Conservation (phyloP, 495 filamentous ascomycete genomes). For the Hyaloscypha variabilis region DNA sequence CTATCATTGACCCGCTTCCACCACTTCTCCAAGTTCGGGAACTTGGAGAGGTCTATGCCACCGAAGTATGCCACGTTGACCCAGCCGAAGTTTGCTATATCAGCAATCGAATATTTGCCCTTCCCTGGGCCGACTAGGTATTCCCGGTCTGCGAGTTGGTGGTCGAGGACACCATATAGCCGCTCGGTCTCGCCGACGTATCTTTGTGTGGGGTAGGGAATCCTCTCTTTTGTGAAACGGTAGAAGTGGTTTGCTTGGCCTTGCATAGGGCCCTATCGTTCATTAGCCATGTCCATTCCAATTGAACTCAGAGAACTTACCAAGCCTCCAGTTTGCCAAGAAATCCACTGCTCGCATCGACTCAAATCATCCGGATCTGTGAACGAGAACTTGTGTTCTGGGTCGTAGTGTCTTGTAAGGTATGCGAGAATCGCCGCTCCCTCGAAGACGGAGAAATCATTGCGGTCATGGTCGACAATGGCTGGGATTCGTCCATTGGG, state of each 20-base stretch:
- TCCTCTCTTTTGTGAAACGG: constrained; percentile 74
- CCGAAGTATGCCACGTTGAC: constrained; percentile 49
- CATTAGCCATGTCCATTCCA: constrained; percentile 31
- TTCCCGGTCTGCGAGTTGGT: constrained; percentile 58
- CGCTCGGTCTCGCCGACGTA: constrained; percentile 79
- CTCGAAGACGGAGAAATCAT: constrained; percentile 74
- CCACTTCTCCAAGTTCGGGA: constrained; percentile 70
- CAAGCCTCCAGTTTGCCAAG: constrained; percentile 63
- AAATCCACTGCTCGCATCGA: constrained; percentile 76
- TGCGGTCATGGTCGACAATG: constrained; percentile 69
- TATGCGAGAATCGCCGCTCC: constrained; percentile 78
- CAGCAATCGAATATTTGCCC: constrained; percentile 76
- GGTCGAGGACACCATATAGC: constrained; percentile 75
- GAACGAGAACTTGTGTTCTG: constrained; percentile 76
- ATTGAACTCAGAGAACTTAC: constrained; percentile 46
- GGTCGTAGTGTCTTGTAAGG: constrained; percentile 75
- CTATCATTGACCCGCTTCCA: constrained; percentile 60
- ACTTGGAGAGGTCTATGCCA: constrained; percentile 69
- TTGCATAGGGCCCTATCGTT: constrained; percentile 80
- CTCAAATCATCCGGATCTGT: constrained; percentile 58
- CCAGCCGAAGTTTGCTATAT: constrained; percentile 74
- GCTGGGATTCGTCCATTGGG: constrained; percentile 90
- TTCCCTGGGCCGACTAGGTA: constrained; percentile 64
- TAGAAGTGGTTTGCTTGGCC: constrained; percentile 86
- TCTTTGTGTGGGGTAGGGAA: constrained; percentile 75